Conservation (phyloP, 352 stramenopile genomes). For the Labyrinthula sp. region DNA sequence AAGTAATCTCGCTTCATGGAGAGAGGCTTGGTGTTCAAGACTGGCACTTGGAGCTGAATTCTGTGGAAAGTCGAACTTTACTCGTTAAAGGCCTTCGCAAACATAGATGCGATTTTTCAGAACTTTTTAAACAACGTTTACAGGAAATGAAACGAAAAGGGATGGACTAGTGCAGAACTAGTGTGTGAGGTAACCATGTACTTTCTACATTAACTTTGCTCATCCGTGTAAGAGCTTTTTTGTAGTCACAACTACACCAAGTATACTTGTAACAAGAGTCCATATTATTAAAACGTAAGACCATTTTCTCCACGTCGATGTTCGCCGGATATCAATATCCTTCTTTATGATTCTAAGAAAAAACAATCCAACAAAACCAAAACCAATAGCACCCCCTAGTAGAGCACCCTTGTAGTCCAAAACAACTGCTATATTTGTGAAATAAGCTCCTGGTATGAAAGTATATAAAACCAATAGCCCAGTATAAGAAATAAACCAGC, state of each 20-base stretch:
- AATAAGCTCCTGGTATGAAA: slow-evolving; percentile 2
- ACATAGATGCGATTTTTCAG: too few species aligned
- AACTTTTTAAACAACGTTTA: too few species aligned
- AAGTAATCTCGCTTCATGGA: too few species aligned
- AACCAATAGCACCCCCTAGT: slow-evolving; percentile 23
- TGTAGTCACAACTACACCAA: slow-evolving; percentile 10
- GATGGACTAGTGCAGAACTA: too few species aligned
- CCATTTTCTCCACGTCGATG: neutral
- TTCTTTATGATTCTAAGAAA: slow-evolving; percentile 2
- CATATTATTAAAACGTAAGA: slow-evolving; percentile 7
- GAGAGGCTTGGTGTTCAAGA: too few species aligned
- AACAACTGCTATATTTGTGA: slow-evolving; percentile 21
- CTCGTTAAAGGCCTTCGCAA: too few species aligned
- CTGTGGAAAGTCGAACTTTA: too few species aligned
- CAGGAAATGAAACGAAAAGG: too few species aligned
- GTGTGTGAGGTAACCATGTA: too few species aligned
- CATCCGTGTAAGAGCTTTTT: slow-evolving; percentile 4
- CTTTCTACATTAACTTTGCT: too few species aligned
- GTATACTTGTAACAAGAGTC: slow-evolving; percentile 2
- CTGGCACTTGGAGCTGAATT: too few species aligned
- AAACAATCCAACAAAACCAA: slow-evolving; percentile 20
- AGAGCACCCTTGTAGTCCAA: slow-evolving; percentile 30
- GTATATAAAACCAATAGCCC: slow-evolving; percentile 12
- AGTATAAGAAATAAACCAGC: slow-evolving; percentile 9
- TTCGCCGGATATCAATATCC: neutral